Base-by-base conservation (phyloP, 139 green algal species). In the Gonium pectorale region DNA sequence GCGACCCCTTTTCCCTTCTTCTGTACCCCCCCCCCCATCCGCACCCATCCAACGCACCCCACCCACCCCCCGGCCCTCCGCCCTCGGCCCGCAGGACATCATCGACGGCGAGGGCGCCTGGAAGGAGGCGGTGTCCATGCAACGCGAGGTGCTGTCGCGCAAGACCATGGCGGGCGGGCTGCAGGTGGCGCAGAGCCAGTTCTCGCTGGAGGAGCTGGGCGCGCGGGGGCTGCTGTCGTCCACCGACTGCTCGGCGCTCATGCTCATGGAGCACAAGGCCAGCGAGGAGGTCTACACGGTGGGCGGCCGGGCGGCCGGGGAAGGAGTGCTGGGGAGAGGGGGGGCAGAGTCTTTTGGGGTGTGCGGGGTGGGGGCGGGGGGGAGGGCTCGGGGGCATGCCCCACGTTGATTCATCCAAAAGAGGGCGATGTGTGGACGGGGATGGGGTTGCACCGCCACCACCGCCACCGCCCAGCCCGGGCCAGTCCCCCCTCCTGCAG, bases 231-330 rank as follows among this genome's bases (percentile, higher is more conserved):
- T 89, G 54, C 86, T 95, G 69, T 92, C 68, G 63, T 77, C 75
- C 43, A 90, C 88, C 56, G 90, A 92, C 72, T 90, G 73, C 84
- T 86, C 81, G 27, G 89, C 83, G 6, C 72, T 94, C 19, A 88
- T 92, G 84, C 89, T 92, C 43, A 91, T 94, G 87, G 86, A 92
- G 85, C 87, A 91, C 84, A 87, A 81, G 49, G 49, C 41, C 33
- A 90, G 68, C 43, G 85, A 90, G 43, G 81, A 91, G 44, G 78
- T 90, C 4, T 86, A 90, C 63, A 94, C 91, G 33, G 91, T 88
- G 63, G 24, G 84, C 40, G 22, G 63, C 31, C 13, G 35, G 62
- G 17, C n/a, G 17, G 17, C 35, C 31, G 33, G 11, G 15, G 31
- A 69, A 54, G 11, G 11, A 43, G 46, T 68, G 62, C 26, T 38